Base-by-base conservation (phyloP, 345 rosid species). In the Syzygium oleosum region DNA sequence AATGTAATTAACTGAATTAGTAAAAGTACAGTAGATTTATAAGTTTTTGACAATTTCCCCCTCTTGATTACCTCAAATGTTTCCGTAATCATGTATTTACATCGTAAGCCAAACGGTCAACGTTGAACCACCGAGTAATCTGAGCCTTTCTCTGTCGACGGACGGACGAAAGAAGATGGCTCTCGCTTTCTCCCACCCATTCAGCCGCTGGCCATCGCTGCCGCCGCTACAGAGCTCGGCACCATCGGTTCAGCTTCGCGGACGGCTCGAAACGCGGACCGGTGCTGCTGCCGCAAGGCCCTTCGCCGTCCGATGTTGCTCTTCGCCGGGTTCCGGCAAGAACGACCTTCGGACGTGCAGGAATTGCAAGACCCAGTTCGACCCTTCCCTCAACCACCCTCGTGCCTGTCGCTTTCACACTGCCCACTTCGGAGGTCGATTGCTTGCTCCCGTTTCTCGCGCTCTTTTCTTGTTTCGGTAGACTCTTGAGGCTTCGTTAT, bases 341-440 rank as follows among this genome's bases (percentile, higher is more conserved):
- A 87, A 89, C 31, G 53, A 68, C 78, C 91, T 91, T 55, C 92
- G 93, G 91, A 97, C 99, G n/a, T 96, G 99, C 92, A 95, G 93
- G 94, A 94, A 92, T 61, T 97, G 99, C 96, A 97, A 97, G 92
- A 90, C 94, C 93, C 99, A 95, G 65, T 97, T 96, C 92, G 96
- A 97, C 88, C 97, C 96, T 90, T 90, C 91, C 84, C 92, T 92
- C 87, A 97, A 97, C 87, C 90, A 95, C 90, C 96, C 97, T 84
- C 93, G 90, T 5, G 96, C 98, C 86, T 97, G 99, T 87, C 92
- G 88, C 88, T 96, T 94, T 90, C 99, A 97, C 94, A 93, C 98
- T 52, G 96, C 98, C 84, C 99, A 96, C 95, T 97, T 92, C 85
- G 99, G 98, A 91, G 99, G 99, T 96, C 91, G 87, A 52, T 49